Base-by-base conservation (phyloP, 1,284 basidiomycete species). In the Cryptococcus depauperatus region DNA sequence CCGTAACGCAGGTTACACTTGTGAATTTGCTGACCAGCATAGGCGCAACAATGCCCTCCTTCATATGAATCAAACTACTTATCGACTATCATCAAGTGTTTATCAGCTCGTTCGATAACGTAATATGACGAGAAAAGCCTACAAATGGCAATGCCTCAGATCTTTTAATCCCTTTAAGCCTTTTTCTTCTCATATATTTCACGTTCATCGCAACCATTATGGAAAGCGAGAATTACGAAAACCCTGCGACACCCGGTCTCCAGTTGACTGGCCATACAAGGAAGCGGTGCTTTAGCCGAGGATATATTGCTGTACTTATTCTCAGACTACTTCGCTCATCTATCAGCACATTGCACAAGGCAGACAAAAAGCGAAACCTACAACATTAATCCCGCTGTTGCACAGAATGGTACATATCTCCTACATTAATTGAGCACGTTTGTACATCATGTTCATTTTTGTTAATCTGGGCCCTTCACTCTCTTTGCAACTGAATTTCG, bases 401-500 rank as follows among this genome's bases (percentile, higher is more conserved):
- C 57, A 38, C 50, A 50, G n/a, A 37, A 58, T 57, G 29, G 58
- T 57, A 37, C 46, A 51, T 22, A 53, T 57, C 32, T 73, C 73
- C 21, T 74, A 73, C 6, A 77, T 73, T 40, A 82, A 72, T 29
- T 78, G 65, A 9, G 81, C 81, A 51, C 81, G 79, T 54, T 82
- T 83, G 65, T 80, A 73, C 22, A 73, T 43, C 38, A 73, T 64
- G 34, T 71, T 45, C 6, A 71, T 68, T 43, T 71, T 70, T 44
- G 68, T 68, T 37, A 49, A 26, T 18, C 79, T 79, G 8, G 82
- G 62, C 2, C 75, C 71, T 25, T 71, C 55, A 6, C 78, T 78
- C 65, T 84, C 81, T 35, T 77, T 75, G 14, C 71, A 64, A n/a
- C 75, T 75, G 2, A 81, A 65, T n/a, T n/a, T n/a, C n/a, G n/a